Evolutionary conservation across 148 eudicot genomes (phyloP), one percentile per base, ranked within the genome.

Genomic region (Drosera capensis): DNA sequence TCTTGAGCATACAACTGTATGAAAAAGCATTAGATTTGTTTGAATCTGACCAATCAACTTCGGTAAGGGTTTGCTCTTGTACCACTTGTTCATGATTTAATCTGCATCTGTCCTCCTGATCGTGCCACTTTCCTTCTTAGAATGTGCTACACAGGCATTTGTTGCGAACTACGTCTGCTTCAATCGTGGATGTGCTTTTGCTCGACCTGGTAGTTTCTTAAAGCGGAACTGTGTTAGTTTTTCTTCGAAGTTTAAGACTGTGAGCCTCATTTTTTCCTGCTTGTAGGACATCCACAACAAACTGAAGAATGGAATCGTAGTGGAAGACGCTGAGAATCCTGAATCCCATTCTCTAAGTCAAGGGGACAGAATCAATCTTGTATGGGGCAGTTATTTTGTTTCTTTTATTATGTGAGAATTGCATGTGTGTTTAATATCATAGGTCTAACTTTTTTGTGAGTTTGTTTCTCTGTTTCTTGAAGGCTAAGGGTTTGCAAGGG

Each of bases 11-110:
- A 68, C 95, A 84, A 71, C 72, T 90, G n/a, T 85, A 78, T 68
- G 88, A 71, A 55, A 90, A 85, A 43, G 95, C 95, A 40, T 46
- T 90, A 31, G 95, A 84, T 57, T 63, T 90, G 73, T 85, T 90
- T 68, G 95, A 84, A 62, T 93, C 80, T 68, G 95, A 80, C 63
- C 93, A 66, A 56, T 55, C 95, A 61, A 75, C 76, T 48, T 74
- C 81, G 38, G 99, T 88, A 65, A 68, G 79, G 60, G 55, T 45
- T 20, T 30, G 40, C 26, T 34, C 34, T 3, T 34, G 35, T 23
- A 22, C 49, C 20, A 52, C 26, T 29, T 16, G 7, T 17, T 5
- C 2, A 7, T n/a, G n/a, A n/a, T n/a, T n/a, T n/a, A n/a, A n/a
- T n/a, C n/a, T n/a, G n/a, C n/a, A n/a, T n/a, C n/a, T n/a, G n/a